Evolutionary conservation across 805 yeast genomes (phyloP).

Genomic region (Kodamaea laetipori): DNA sequence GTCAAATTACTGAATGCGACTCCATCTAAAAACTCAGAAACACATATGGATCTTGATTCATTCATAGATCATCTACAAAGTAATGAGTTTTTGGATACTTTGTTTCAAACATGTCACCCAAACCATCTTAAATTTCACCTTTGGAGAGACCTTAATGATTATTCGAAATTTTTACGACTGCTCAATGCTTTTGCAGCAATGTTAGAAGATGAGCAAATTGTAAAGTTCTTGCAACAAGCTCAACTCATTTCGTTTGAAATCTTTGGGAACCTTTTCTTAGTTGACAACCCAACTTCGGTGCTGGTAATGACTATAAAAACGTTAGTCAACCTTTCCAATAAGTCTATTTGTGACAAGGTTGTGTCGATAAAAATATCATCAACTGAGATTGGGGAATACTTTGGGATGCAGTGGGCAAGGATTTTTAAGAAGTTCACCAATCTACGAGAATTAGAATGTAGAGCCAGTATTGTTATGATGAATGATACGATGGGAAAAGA

Average conservation of each 20-base stretch:
- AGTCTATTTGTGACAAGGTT: slow-evolving; percentile 18
- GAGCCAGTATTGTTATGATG: slow-evolving; percentile 17
- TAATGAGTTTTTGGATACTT: not conserved
- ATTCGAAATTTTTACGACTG: slow-evolving; percentile 8
- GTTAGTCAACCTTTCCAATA: slow-evolving; percentile 18
- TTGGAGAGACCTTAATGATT: slow-evolving; percentile 8
- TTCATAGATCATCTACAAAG: not conserved
- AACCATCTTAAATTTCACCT: slow-evolving; percentile 3
- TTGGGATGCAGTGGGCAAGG: slow-evolving; percentile 33
- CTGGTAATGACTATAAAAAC: slow-evolving; percentile 32
- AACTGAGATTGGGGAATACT: slow-evolving; percentile 39
- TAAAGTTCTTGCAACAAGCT: slow-evolving; percentile 18
- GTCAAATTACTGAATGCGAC: not conserved
- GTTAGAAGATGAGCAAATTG: not conserved
- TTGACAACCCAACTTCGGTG: slow-evolving; percentile 36
- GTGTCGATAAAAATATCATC: slow-evolving; percentile 25
- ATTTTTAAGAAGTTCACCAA: slow-evolving; percentile 28
- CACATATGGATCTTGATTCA: not conserved
- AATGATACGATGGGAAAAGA: slow-evolving; percentile 22
- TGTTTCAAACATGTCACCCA: slow-evolving; percentile 1
- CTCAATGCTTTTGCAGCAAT: slow-evolving; percentile 6
- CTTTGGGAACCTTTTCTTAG: slow-evolving; percentile 29
- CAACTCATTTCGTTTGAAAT: slow-evolving; percentile 26
- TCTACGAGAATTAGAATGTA: slow-evolving; percentile 19
- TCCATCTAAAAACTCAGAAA: not conserved